Evolutionary conservation across 2,329 filamentous ascomycete species (phyloP).

Genomic region (Botrytis byssoidea): DNA sequence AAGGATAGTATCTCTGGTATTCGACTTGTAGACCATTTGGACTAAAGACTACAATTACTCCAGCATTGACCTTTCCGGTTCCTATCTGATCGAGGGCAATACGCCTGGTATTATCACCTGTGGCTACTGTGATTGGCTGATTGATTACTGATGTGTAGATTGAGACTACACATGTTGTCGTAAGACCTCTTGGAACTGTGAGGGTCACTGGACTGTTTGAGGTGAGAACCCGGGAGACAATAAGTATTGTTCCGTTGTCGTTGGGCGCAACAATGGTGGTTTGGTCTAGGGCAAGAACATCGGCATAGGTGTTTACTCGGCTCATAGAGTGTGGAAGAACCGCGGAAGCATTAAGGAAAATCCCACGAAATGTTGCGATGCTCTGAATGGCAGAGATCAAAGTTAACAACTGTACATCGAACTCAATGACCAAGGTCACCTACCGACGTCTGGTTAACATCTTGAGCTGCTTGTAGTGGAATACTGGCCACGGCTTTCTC

Average conservation of each 20-base stretch:
- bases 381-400: neutral
- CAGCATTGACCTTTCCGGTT: neutral
- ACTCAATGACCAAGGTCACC: neutral
- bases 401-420: neutral
- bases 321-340: slow-evolving; percentile 12
- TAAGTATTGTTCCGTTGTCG: neutral
- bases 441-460: slow-evolving; percentile 7
- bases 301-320: neutral
- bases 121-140: slow-evolving; percentile 3
- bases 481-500: slow-evolving; percentile 1
- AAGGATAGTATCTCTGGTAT: slow-evolving; percentile 6
- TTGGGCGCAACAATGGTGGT: slow-evolving; percentile 5
- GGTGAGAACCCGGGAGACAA: slow-evolving; percentile 4
- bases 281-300: neutral
- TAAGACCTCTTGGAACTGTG: neutral
- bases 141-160: slow-evolving; percentile 1
- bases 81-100: slow-evolving; percentile 3
- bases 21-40: slow-evolving; percentile 1
- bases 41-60: slow-evolving; percentile 5
- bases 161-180: slow-evolving; percentile 4
- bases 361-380: slow-evolving; percentile 1
- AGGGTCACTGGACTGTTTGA: slow-evolving; percentile 2
- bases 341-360: neutral
- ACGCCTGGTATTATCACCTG: neutral
- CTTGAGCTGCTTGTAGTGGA: slow-evolving; percentile 5